Conservation (phyloP, 1,284 basidiomycete species). For the Cutaneotrichosporon sp. region DNA sequence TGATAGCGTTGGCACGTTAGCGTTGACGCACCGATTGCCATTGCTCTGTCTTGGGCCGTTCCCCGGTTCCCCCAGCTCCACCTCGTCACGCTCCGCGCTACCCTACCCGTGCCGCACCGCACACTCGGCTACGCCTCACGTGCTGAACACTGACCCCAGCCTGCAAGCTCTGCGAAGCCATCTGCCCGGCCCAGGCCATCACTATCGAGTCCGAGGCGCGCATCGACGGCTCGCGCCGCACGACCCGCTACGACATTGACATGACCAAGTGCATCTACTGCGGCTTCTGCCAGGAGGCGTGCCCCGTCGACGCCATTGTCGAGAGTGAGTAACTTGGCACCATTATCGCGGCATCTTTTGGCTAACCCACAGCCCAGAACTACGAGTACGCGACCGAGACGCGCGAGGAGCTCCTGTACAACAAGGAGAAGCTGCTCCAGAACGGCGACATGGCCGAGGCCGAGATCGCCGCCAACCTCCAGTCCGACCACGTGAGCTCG, state of each 20-base stretch:
- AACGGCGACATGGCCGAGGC: conserved; percentile 96
- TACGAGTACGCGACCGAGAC: conserved; percentile 96
- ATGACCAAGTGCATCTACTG: conserved; percentile 94
- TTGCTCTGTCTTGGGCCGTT: not conserved
- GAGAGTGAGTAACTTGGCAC: conserved; percentile 70
- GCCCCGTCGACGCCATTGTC: conserved; percentile 98
- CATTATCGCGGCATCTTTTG: not conserved
- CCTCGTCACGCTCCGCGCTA: no score
- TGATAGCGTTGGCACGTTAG: not conserved
- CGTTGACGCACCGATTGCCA: not conserved
- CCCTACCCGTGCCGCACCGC: no score
- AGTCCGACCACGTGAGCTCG: conserved; percentile 57
- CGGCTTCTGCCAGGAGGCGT: conserved; percentile 97
- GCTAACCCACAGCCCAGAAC: conserved; percentile 71
- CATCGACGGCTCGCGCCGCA: conserved; percentile 91
- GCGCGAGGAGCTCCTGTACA: conserved; percentile 96
- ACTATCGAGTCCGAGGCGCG: conserved; percentile 98
- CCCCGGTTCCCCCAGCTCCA: not conserved
- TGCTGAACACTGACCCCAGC: conserved; percentile 57
- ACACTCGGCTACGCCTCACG: not conserved
- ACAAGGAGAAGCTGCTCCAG: conserved; percentile 92
- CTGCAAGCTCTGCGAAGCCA: conserved; percentile 98
- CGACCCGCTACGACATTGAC: conserved; percentile 97
- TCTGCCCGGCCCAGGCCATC: conserved; percentile 98
- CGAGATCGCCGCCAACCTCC: conserved; percentile 91